Conservation (phyloP, 179 eudicot species). For the Amaranthus tricolor region DNA sequence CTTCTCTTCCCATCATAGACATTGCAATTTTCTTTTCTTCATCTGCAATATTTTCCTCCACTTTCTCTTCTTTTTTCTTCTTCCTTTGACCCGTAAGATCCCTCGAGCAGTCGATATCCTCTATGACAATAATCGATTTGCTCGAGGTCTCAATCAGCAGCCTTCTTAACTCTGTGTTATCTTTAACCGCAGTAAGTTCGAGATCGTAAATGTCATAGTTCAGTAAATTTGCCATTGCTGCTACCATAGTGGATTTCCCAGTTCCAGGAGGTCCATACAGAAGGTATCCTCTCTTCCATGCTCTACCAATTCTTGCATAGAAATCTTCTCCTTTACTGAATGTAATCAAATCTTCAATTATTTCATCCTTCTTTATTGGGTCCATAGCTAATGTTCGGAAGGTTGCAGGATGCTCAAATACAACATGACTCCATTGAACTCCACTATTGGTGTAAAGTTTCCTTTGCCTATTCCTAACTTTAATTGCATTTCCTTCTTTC, state of each 20-base stretch:
- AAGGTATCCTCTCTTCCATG: constrained; percentile 20
- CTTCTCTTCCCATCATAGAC: not conserved
- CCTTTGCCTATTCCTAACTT: constrained; percentile 29
- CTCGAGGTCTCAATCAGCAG: constrained; percentile 15
- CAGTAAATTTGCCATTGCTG: constrained; percentile 12
- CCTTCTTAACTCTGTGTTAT: constrained; percentile 9
- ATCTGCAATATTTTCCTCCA: not conserved
- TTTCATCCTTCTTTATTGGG: not conserved
- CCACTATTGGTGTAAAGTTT: constrained; percentile 41
- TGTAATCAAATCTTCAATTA: constrained; percentile 4
- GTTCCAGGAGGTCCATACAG: constrained; percentile 22
- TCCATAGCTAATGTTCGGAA: constrained; percentile 12
- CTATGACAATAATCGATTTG: constrained; percentile 16
- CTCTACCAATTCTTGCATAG: constrained; percentile 11
- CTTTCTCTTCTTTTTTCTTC: constrained; percentile 5
- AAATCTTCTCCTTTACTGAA: constrained; percentile 12
- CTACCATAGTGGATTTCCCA: constrained; percentile 19
- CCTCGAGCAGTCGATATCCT: constrained; percentile 20
- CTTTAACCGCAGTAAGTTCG: constrained; percentile 16
- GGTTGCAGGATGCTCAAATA: constrained; percentile 29
- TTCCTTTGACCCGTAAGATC: constrained; percentile 11
- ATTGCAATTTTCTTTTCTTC: not conserved
- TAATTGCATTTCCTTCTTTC: constrained; percentile 34
- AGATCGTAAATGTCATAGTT: constrained; percentile 16
- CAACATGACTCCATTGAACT: constrained; percentile 27